Percentiles rank a stretch among this genome's conserved stretches.
Conservation (phyloP, 1,284 basidiomycete species). For the Irpex lacteus region DNA sequence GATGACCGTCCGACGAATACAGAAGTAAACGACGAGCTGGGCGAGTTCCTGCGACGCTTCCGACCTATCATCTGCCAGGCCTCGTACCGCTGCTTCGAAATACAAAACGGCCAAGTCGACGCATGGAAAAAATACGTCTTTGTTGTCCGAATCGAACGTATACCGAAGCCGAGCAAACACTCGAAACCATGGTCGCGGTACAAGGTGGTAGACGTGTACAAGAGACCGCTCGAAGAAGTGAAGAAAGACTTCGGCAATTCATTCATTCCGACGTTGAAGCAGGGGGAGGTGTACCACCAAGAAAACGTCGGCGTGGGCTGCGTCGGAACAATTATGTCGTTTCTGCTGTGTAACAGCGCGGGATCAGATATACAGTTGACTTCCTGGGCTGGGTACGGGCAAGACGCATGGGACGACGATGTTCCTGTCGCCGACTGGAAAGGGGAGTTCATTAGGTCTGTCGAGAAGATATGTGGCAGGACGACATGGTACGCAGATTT, state of each 20-base stretch:
- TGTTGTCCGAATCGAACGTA: conserved; percentile 5
- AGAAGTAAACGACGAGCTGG: conserved; percentile 8
- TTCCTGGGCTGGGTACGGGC: conserved; percentile 14
- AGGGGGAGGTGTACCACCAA: conserved; percentile 12
- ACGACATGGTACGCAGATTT: background rate
- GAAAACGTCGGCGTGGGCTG: conserved; percentile 12
- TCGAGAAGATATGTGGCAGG: conserved; percentile 9
- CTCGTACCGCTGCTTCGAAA: conserved; percentile 8
- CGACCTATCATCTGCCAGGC: conserved; percentile 13
- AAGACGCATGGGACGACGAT: conserved; percentile 10
- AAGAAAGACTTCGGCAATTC: background rate
- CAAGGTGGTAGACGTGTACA: conserved; percentile 8
- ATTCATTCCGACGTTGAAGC: conserved; percentile 5
- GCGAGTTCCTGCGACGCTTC: conserved; percentile 14
- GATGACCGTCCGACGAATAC: background rate
- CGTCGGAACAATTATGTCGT: conserved; percentile 14
- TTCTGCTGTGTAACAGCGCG: conserved; percentile 11
- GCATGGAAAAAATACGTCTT: conserved; percentile 13
- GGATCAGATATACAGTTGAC: conserved; percentile 7
- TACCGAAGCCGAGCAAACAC: conserved; percentile 3
- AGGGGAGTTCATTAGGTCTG: background rate
- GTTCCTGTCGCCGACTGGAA: conserved; percentile 8
- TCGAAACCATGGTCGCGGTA: conserved; percentile 11
- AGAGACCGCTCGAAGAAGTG: background rate
- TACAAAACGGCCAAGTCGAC: conserved; percentile 3